A percentile compares a stretch with the other conserved stretches of the same genome.
These are phyloP conservation scores for Saksenaea vasiformis DNA, from an alignment of 371 early-diverging fungal species.

Conservation along the genomic window DNA sequence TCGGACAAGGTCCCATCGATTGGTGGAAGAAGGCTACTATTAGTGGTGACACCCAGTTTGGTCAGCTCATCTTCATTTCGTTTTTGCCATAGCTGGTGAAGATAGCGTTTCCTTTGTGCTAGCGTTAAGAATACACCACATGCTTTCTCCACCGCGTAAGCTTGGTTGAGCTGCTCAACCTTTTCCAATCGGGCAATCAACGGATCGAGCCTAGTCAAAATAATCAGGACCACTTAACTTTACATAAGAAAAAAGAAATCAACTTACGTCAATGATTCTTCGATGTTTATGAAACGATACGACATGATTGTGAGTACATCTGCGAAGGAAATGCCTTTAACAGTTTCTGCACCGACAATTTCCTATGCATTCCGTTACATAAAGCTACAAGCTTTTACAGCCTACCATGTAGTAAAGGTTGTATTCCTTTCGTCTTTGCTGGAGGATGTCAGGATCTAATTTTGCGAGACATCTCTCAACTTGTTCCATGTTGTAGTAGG, in stretches of 20 bases:
- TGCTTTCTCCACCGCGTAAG: slow-evolving; percentile 47
- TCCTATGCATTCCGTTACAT: slow-evolving; percentile 25
- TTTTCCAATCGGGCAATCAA: slow-evolving; percentile 46
- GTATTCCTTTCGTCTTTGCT: slow-evolving; percentile 45
- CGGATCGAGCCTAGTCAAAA: slow-evolving; percentile 30
- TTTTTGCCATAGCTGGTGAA: slow-evolving; percentile 45
- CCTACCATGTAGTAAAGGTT: slow-evolving; percentile 53
- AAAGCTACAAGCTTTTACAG: neutral
- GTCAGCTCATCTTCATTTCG: slow-evolving; percentile 44
- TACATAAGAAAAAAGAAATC: neutral
- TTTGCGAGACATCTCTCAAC: slow-evolving; percentile 30
- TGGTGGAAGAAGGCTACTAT: slow-evolving; percentile 8
- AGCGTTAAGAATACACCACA: slow-evolving; percentile 46
- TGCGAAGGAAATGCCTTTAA: slow-evolving; percentile 58
- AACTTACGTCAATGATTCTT: slow-evolving; percentile 54
- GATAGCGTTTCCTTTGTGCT: slow-evolving; percentile 40
- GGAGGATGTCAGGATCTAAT: slow-evolving; percentile 22
- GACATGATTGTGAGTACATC: slow-evolving; percentile 54
- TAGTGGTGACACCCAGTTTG: slow-evolving; percentile 27
- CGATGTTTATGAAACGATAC: slow-evolving; percentile 51
- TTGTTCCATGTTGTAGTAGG: slow-evolving; percentile 18
- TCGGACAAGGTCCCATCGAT: slow-evolving; percentile 7
- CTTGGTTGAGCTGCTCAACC: slow-evolving; percentile 39
- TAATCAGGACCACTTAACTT: neutral
- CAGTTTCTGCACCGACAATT: slow-evolving; percentile 37